Percentiles rank a stretch among this genome's conserved stretches.
These are phyloP conservation scores for Sporothrix protearum DNA, from an alignment of 2,329 filamentous ascomycete genomes.

Conservation along the genomic window DNA sequence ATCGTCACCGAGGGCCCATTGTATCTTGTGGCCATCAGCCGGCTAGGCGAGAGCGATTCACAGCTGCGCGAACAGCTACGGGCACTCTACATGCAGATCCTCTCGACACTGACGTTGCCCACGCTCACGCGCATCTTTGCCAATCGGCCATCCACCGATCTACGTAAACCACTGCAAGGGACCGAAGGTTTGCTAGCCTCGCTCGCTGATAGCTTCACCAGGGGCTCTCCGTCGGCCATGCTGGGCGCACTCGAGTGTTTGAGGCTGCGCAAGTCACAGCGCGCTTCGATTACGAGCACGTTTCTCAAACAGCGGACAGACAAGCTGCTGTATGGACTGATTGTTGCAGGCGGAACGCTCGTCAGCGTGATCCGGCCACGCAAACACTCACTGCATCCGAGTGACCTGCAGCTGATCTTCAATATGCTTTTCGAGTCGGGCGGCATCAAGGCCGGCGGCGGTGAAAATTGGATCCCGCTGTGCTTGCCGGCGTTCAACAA, in stretches of 20 bases:
- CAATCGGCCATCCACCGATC: slow-evolving; percentile 86
- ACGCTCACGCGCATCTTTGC: slow-evolving; percentile 82
- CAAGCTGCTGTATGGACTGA: slow-evolving; percentile 83
- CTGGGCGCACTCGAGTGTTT: slow-evolving; percentile 90
- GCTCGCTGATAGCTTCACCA: slow-evolving; percentile 89
- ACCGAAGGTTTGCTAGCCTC: slow-evolving; percentile 89
- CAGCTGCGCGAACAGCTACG: slow-evolving; percentile 87
- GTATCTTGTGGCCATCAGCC: slow-evolving; percentile 90
- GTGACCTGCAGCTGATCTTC: slow-evolving; percentile 93
- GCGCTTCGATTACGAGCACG: slow-evolving; percentile 79
- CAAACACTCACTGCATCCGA: slow-evolving; percentile 91
- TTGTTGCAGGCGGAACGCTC: slow-evolving; percentile 86
- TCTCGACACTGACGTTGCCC: slow-evolving; percentile 90
- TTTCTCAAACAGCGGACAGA: slow-evolving; percentile 74
- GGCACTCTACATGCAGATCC: slow-evolving; percentile 94
- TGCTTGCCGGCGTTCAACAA: slow-evolving; percentile 97
- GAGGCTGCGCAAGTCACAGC: slow-evolving; percentile 83
- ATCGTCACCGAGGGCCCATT: slow-evolving; percentile 80
- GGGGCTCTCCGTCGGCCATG: slow-evolving; percentile 82
- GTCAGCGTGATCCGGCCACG: slow-evolving; percentile 94
- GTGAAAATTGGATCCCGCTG: slow-evolving; percentile 95
- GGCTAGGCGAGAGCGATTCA: slow-evolving; percentile 83
- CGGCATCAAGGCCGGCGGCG: slow-evolving; percentile 81
- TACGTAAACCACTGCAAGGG: slow-evolving; percentile 83
- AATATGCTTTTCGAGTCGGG: slow-evolving; percentile 99